These are phyloP conservation scores for Ophiostoma quercus DNA, from an alignment of 2,329 filamentous ascomycete species.

Conservation along the genomic window DNA sequence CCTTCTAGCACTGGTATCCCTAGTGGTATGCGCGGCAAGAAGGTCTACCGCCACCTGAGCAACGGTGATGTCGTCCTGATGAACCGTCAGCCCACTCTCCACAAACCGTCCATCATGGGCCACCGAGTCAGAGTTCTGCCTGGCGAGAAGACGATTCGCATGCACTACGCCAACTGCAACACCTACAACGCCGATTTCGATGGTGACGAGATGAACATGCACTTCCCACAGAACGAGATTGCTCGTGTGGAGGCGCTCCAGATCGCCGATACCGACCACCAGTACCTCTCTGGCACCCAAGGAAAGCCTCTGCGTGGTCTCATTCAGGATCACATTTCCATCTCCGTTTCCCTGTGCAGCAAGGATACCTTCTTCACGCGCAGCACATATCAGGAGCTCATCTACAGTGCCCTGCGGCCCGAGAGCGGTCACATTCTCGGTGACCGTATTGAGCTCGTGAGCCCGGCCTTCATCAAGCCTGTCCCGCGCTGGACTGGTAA, in stretches of 20 bases:
- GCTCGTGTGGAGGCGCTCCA: constrained; percentile 88
- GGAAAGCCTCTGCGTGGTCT: constrained; percentile 91
- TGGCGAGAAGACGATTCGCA: constrained; percentile 94
- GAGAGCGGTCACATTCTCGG: constrained; percentile 83
- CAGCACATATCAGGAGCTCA: constrained; percentile 85
- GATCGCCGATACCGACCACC: constrained; percentile 93
- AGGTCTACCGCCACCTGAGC: constrained; percentile 90
- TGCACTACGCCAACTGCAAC: constrained; percentile 99
- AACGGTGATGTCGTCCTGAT: constrained; percentile 97
- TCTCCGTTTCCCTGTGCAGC: constrained; percentile 84
- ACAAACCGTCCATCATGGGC: constrained; percentile 99
- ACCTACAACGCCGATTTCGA: constrained; percentile 99
- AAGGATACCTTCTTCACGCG: constrained; percentile 86
- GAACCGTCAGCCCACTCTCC: constrained; percentile 96
- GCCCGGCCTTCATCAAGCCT: constrained; percentile 78
- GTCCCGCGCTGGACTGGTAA: constrained; percentile 87
- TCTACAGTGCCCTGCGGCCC: constrained; percentile 83
- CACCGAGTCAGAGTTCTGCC: constrained; percentile 87
- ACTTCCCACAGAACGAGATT: constrained; percentile 96
- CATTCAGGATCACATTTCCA: constrained; percentile 97
- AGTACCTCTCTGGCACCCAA: constrained; percentile 89
- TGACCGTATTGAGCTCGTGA: constrained; percentile 73
- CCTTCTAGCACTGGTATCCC: constrained; percentile 69
- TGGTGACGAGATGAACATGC: constrained; percentile 99
- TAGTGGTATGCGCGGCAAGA: constrained; percentile 80